Evolutionary conservation across 78 protist species (phyloP).

Genomic region (Dictyostelium capitatum): DNA sequence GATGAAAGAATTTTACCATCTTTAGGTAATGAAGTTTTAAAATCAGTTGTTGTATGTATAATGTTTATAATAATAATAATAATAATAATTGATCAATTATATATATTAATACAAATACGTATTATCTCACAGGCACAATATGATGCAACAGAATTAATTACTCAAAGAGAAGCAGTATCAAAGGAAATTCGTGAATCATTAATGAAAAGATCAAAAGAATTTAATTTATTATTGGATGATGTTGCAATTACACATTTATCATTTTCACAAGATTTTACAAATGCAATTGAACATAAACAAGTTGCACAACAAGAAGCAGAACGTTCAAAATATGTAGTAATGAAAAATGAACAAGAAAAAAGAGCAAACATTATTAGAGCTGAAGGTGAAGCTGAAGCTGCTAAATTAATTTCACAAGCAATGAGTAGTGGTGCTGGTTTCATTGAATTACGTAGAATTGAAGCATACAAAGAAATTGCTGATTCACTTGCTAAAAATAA

Average conservation of each 20-base stretch:
- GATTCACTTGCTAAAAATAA: conserved; percentile 69
- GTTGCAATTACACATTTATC: conserved; percentile 85
- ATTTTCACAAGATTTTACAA: conserved; percentile 82
- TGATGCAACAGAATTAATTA: conserved; percentile 86
- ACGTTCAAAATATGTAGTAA: conserved; percentile 77
- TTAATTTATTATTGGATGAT: conserved; percentile 82
- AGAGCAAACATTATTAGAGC: conserved; percentile 86
- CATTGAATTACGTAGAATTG: conserved; percentile 82
- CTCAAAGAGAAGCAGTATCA: conserved; percentile 88
- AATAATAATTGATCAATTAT: too few species aligned
- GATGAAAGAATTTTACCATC: conserved; percentile 85
- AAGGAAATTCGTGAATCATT: conserved; percentile 83
- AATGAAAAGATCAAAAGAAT: conserved; percentile 79
- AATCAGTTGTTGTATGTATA: conserved; percentile 78
- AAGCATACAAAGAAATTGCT: conserved; percentile 81
- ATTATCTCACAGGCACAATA: conserved; percentile 90
- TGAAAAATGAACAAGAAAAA: conserved; percentile 87
- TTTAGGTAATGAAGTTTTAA: conserved; percentile 85
- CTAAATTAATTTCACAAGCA: conserved; percentile 71
- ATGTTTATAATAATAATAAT: background rate
- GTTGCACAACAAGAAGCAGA: conserved; percentile 90
- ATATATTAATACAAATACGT: too few species aligned
- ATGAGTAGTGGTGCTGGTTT: conserved; percentile 69
- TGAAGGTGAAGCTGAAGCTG: conserved; percentile 88
- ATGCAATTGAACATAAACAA: conserved; percentile 86